A percentile compares a stretch with the other conserved stretches of the same genome.
These are phyloP conservation scores for Microstroma glucosiphilum DNA, from an alignment of 1,284 basidiomycete genomes.

Conservation along the genomic window DNA sequence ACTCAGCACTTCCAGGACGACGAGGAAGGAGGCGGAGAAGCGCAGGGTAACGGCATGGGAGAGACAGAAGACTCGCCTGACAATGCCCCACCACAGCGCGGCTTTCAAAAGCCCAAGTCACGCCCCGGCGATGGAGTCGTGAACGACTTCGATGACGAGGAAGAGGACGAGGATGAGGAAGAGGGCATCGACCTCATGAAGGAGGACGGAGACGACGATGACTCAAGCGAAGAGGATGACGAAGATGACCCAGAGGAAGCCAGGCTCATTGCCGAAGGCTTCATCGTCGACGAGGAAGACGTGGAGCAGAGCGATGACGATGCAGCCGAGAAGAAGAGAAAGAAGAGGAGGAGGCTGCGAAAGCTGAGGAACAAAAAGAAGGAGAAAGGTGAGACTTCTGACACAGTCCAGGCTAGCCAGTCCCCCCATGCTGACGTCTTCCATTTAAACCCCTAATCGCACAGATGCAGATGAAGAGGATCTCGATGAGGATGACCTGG, in stretches of 20 bases:
- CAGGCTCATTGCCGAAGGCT: conserved; percentile 44
- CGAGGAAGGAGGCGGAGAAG: conserved; percentile 18
- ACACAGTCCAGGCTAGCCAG: conserved; percentile 14
- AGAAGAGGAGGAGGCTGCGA: conserved; percentile 11
- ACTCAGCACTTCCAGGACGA: conserved; percentile 15
- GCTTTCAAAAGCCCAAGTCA: conserved; percentile 5
- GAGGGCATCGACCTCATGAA: conserved; percentile 45
- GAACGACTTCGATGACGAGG: conserved; percentile 14
- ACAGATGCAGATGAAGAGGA: conserved; percentile 58
- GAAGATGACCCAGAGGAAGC: conserved; percentile 49
- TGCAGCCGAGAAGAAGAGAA: conserved; percentile 10
- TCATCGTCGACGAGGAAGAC: conserved; percentile 49
- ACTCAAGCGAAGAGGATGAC: conserved; percentile 42
- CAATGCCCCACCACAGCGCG: conserved; percentile 7
- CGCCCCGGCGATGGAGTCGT: not conserved
- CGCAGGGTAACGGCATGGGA: conserved; percentile 5
- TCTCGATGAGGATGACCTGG: conserved; percentile 93
- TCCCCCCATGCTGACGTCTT: conserved; percentile 9
- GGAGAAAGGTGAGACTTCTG: conserved; percentile 56
- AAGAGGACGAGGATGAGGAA: conserved; percentile 39
- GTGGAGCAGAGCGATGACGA: conserved; percentile 17
- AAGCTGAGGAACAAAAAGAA: conserved; percentile 51
- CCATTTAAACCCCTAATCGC: conserved; percentile 16
- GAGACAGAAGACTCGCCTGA: conserved; percentile 7
- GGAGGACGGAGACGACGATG: conserved; percentile 30